Evolutionary conservation across 148 eudicot genomes (phyloP), one percentile per base, ranked within the genome.

Genomic region (Oxyria digyna): DNA sequence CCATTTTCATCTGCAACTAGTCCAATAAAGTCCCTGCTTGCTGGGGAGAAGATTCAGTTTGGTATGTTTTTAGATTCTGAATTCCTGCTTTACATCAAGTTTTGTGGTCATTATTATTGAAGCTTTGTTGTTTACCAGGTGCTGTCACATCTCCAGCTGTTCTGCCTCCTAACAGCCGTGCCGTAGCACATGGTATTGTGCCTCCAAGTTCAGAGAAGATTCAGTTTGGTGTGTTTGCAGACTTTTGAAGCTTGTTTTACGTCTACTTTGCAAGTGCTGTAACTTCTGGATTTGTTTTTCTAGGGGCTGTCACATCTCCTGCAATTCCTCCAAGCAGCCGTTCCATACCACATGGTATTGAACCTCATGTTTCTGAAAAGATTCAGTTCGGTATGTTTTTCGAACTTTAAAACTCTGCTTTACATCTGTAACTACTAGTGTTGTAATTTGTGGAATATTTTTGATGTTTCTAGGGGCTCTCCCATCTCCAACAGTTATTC

Each of bases 11-110:
- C 96, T 37, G 74, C 91, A 55, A 71, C 90, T 73, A 86, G 87
- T 75, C 95, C 99, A 65, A 81, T 94, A 72, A 85, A 81, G 67
- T 94, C 97, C 69, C 82, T 94, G 52, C 93, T 94, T 69, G 99
- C 99, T 71, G 97, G 99, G 79, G 93, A 94, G 76, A 94, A 85
- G 79, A 94, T 94, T 76, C 99, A 91, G 72, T 94, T 94, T 77
- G 99, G 99, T 88, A 78, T 62, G 81, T 77, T 62, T 59, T 40
- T 24, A 1, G 24, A 65, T 17, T 59, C 20, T 59, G 6, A 24
- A 33, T 18, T 33, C 37, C 31, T 59, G 18, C 21, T 14, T 27
- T 59, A 59, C 35, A 59, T 27, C 18, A 27, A 59, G 9, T 59
- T 59, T 59, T 15, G 18, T 29, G 4, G 17, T 59, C 21, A 42